These are phyloP conservation scores for Fagopyrum tataricum DNA, from an alignment of 148 eudicot species.

Conservation along the genomic window DNA sequence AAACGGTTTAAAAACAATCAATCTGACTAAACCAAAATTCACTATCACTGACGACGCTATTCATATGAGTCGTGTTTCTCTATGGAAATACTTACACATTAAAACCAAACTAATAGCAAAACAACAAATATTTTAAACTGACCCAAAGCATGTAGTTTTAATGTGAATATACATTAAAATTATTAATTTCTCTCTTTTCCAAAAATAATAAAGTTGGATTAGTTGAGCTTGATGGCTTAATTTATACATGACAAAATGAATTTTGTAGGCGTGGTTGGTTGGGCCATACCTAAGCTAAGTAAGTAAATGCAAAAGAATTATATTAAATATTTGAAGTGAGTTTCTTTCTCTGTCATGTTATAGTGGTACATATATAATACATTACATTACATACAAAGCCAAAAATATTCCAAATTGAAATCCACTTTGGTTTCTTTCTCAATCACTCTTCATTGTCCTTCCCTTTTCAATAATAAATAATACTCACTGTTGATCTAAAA, in stretches of 20 bases:
- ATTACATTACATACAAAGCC: not conserved
- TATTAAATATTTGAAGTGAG: not conserved
- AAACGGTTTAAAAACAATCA: no score
- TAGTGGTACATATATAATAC: constrained; percentile 3
- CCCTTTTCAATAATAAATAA: not conserved
- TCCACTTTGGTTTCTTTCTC: not conserved
- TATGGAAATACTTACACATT: no score
- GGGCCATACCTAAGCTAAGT: not conserved
- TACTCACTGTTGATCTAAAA: not conserved
- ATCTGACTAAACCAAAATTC: no score
- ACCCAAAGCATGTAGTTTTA: no score
- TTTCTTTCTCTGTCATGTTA: constrained; percentile 4
- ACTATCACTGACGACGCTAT: no score
- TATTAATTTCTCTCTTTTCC: not conserved
- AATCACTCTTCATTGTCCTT: not conserved
- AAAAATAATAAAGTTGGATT: not conserved
- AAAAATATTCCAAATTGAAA: not conserved
- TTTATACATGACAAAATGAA: not conserved
- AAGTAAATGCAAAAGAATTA: not conserved
- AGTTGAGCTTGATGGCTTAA: constrained; percentile 2
- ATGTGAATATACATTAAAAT: not conserved
- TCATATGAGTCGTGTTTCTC: no score
- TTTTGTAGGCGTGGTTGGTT: constrained; percentile 4
- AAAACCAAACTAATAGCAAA: no score
- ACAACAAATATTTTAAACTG: no score